Conservation (phyloP, 2,329 filamentous ascomycete species). For the Neoarthrinium moseri region DNA sequence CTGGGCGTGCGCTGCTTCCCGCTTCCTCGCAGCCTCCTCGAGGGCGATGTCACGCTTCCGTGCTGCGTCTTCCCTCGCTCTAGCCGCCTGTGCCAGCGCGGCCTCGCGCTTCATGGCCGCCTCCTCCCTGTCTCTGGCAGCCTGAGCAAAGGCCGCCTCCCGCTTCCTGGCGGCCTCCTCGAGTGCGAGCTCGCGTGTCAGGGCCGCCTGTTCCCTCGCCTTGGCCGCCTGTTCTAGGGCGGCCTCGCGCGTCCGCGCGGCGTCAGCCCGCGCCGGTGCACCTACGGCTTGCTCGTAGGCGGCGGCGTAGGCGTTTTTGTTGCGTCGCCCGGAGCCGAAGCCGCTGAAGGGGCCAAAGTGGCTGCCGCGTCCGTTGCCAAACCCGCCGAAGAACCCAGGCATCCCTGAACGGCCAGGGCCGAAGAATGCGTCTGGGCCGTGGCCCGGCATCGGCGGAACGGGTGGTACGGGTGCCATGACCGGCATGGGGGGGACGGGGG, state of each 20-base stretch:
- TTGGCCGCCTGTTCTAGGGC: background rate
- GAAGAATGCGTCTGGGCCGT: slow-evolving; percentile 4
- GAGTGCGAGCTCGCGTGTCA: background rate
- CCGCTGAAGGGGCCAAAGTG: background rate
- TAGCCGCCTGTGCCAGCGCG: background rate
- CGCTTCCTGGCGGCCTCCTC: background rate
- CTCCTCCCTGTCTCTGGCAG: background rate
- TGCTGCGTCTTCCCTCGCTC: slow-evolving; percentile 1
- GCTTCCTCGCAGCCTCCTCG: background rate
- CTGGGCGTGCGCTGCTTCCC: background rate
- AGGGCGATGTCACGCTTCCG: background rate
- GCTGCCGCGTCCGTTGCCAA: background rate
- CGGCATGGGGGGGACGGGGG: background rate
- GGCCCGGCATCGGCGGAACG: background rate
- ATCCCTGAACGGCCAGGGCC: slow-evolving; percentile 6
- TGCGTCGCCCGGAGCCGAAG: background rate
- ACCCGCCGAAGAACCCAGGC: slow-evolving; percentile 7
- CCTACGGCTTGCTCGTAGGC: slow-evolving; percentile 1
- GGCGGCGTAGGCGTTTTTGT: background rate
- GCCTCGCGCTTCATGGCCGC: background rate
- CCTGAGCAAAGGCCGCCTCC: background rate
- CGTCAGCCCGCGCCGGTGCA: background rate
- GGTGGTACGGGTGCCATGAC: no score
- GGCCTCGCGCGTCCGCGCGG: background rate
- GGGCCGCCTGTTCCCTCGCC: slow-evolving; percentile 1